A percentile compares a stretch with the other conserved stretches of the same genome.
Evolutionary conservation across 2,329 filamentous ascomycete genomes (phyloP).

Genomic region (Leptographium galeiforme): DNA sequence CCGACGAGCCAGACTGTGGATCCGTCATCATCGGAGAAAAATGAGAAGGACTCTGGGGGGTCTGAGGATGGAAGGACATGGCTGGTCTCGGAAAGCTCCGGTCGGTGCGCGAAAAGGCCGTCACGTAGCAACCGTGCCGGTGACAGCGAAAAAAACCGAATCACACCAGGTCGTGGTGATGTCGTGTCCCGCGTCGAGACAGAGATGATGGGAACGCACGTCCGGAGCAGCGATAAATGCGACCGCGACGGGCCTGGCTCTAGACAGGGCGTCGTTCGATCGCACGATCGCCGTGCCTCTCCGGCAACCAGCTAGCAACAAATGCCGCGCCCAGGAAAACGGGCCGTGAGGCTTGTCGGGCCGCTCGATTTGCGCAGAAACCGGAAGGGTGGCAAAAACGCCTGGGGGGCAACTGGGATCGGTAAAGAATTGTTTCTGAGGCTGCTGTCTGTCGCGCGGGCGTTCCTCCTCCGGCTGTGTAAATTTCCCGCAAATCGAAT

Average conservation of each 20-base stretch:
- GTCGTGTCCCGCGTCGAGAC: too few relatives aligned
- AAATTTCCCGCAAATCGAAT: background rate
- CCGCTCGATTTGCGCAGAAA: background rate
- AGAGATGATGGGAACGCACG: too few relatives aligned
- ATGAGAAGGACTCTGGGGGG: conserved; percentile 54
- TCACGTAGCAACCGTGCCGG: conserved; percentile 14
- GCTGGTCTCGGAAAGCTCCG: conserved; percentile 19
- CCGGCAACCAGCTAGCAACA: conserved; percentile 6
- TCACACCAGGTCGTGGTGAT: background rate
- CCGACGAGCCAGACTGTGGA: conserved; percentile 24
- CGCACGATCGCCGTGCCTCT: conserved; percentile 4
- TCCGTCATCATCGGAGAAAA: conserved; percentile 43
- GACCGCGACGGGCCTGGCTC: background rate
- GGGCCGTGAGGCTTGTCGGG: background rate
- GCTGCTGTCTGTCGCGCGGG: too few relatives aligned
- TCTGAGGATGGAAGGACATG: conserved; percentile 56
- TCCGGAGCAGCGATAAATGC: background rate
- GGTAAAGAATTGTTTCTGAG: too few relatives aligned
- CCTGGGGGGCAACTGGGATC: background rate
- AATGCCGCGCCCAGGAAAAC: conserved; percentile 3
- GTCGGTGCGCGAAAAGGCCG: background rate
- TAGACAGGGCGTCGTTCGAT: background rate
- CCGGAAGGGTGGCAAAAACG: background rate
- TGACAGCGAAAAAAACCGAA: too few relatives aligned
- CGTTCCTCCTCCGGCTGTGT: too few relatives aligned